Percentiles rank a stretch among this genome's conserved stretches.
These are phyloP conservation scores for Dovyalis caffra DNA, from an alignment of 345 rosid genomes.

Conservation along the genomic window DNA sequence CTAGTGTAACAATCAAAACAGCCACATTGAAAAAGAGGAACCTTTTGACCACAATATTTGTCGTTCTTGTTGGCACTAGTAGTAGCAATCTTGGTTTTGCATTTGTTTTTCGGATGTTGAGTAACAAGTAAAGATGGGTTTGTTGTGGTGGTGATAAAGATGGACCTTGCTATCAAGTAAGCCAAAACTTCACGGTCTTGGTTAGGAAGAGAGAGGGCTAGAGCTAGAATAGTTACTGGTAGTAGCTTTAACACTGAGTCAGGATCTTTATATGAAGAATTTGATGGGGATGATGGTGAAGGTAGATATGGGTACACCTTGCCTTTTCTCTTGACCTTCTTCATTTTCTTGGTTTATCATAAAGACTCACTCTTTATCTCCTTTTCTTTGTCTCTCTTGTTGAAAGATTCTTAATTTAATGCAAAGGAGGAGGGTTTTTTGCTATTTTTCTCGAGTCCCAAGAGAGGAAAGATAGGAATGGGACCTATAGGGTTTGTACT, in stretches of 20 bases:
- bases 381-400: background rate
- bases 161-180: constrained; percentile 30
- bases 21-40: constrained; percentile 18
- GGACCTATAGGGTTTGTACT: background rate
- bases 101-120: constrained; percentile 7
- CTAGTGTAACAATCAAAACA: constrained; percentile 31
- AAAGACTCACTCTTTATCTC: background rate
- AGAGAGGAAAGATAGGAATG: background rate
- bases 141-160: background rate
- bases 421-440: background rate
- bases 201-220: constrained; percentile 23
- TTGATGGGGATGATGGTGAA: constrained; percentile 12
- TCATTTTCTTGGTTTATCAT: constrained; percentile 16
- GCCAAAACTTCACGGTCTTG: constrained; percentile 38
- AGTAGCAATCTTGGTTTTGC: constrained; percentile 6
- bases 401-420: background rate
- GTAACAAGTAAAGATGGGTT: background rate
- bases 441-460: background rate
- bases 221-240: constrained; percentile 27
- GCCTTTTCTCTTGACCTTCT: constrained; percentile 25
- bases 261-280: constrained; percentile 18
- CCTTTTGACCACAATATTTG: background rate
- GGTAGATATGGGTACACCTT: constrained; percentile 15
- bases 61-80: background rate
- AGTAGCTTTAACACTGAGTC: constrained; percentile 30